Percentiles rank a stretch among this genome's conserved stretches.
Evolutionary conservation across 2,329 filamentous ascomycete species (phyloP).

Genomic region (Gliomastix tumulicola): DNA sequence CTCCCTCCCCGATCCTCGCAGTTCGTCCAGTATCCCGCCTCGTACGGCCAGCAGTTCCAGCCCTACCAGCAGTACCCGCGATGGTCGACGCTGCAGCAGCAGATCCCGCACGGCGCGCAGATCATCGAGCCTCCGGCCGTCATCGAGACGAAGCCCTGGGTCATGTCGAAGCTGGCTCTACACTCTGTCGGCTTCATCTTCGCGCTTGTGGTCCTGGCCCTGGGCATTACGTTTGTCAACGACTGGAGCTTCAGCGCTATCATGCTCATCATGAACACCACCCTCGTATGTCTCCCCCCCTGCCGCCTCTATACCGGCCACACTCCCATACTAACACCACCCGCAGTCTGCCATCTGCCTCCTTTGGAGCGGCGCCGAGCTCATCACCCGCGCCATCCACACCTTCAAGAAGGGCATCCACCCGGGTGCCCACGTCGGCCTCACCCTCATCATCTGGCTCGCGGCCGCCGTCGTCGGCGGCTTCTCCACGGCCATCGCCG

Average conservation of each 20-base stretch:
- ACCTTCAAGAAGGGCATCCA: slow-evolving; percentile 27
- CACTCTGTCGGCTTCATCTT: slow-evolving; percentile 16
- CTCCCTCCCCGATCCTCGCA: too few relatives aligned
- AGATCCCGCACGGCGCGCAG: too few relatives aligned
- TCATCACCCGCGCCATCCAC: slow-evolving; percentile 25
- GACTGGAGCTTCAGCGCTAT: too few relatives aligned
- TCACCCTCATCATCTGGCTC: slow-evolving; percentile 34
- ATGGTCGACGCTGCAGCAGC: too few relatives aligned
- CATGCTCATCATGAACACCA: slow-evolving; percentile 5
- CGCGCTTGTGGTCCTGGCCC: slow-evolving; percentile 16
- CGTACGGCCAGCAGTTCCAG: slow-evolving; percentile 16
- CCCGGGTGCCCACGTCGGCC: slow-evolving; percentile 33
- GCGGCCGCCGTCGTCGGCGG: slow-evolving; percentile 15
- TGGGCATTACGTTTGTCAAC: slow-evolving; percentile 16
- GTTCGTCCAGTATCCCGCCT: slow-evolving; percentile 10
- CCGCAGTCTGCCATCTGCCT: slow-evolving; percentile 24
- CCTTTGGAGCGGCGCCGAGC: slow-evolving; percentile 29
- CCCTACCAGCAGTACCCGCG: slow-evolving; percentile 12
- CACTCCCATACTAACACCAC: neutral
- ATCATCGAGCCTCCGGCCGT: too few relatives aligned
- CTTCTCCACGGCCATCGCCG: slow-evolving; percentile 8
- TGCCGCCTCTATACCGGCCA: too few relatives aligned
- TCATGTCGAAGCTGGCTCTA: slow-evolving; percentile 19
- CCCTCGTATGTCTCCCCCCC: slow-evolving; percentile 5
- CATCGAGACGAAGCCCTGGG: slow-evolving; percentile 13